Base-by-base conservation (phyloP, 169 alveolate species). In the Eimeria necatrix region DNA sequence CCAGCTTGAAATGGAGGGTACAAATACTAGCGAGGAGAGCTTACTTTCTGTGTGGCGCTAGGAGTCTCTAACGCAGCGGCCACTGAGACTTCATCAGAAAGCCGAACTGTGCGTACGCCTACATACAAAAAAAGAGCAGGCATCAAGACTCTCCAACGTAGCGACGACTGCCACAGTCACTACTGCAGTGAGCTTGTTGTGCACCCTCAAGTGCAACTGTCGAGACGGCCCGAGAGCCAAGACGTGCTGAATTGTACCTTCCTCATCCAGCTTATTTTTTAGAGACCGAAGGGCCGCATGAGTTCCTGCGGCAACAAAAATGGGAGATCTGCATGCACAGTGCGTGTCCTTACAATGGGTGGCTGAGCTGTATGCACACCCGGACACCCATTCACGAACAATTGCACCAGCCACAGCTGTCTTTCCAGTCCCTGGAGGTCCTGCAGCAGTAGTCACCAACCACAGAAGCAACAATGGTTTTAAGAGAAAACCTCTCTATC, bases 201-300 rank as follows among this genome's bases (percentile, higher is more conserved):
- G 64, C 4, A 32, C 22, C 18, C 49, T 76, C 71, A 4, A 80
- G 9, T 4, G 74, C 56, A 16, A 53, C 73, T 53, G 32, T 7
- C 16, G 90, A 26, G 59, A 10, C 49, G 32, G 9, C 32, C 4
- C 53, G 32, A n/a, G 3, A 22, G 90, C 14, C 26, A 18, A 52
- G 24, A 26, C 9, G 74, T 22, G 20, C 18, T 81, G 73, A 3
- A 49, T 41, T 1, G 53, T 60, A 85, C 92, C 92, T 48, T 85
- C 92, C 24, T 59, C 80, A 60, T 85, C 80, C 16, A 85, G 92
- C 52, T 85, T 85, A 59, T 85, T 85, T 78, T 85, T 56, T 18
- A 85, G 81, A 32, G 92, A 85, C 22, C 92, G 92, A n/a, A 85
- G 80, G 48, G 92, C 92, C 70, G 92, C 92, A 46, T 85, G 92